These are phyloP conservation scores for Mortierella sp. DNA, from an alignment of 371 early-diverging fungal genomes.

Conservation along the genomic window DNA sequence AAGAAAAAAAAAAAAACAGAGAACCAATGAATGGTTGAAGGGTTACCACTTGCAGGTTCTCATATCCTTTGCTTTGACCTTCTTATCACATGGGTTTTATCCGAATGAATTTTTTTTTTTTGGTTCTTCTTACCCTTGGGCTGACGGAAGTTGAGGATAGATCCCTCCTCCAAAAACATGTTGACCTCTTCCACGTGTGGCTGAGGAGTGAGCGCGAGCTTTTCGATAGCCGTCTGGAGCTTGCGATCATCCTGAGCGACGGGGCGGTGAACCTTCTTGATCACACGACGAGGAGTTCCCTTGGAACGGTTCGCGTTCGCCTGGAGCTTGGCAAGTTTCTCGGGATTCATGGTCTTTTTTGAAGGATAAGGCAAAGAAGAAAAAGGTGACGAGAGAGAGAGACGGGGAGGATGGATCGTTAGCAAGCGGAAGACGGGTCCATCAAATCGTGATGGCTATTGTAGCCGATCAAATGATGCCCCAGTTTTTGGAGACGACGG, in stretches of 20 bases:
- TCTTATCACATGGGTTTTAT: too few relatives aligned
- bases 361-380: too few relatives aligned
- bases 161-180: conserved; percentile 97
- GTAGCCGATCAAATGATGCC: too few relatives aligned
- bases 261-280: conserved; percentile 82
- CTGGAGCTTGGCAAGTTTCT: conserved; percentile 96
- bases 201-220: conserved; percentile 88
- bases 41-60: too few relatives aligned
- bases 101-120: too few relatives aligned
- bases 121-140: conserved; percentile 94
- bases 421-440: too few relatives aligned
- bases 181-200: conserved; percentile 96
- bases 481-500: too few relatives aligned
- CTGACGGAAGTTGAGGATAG: conserved; percentile 90
- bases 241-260: conserved; percentile 89
- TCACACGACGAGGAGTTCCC: conserved; percentile 96
- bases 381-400: too few relatives aligned
- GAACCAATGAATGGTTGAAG: neutral
- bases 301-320: conserved; percentile 86
- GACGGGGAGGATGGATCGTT: too few relatives aligned
- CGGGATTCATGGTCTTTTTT: conserved; percentile 93
- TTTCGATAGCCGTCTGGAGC: conserved; percentile 87
- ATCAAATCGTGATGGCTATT: too few relatives aligned
- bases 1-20: conserved; percentile 9
- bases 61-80: neutral